These are phyloP conservation scores for Suhomyces faveliae DNA, from an alignment of 805 yeast species.

Conservation along the genomic window DNA sequence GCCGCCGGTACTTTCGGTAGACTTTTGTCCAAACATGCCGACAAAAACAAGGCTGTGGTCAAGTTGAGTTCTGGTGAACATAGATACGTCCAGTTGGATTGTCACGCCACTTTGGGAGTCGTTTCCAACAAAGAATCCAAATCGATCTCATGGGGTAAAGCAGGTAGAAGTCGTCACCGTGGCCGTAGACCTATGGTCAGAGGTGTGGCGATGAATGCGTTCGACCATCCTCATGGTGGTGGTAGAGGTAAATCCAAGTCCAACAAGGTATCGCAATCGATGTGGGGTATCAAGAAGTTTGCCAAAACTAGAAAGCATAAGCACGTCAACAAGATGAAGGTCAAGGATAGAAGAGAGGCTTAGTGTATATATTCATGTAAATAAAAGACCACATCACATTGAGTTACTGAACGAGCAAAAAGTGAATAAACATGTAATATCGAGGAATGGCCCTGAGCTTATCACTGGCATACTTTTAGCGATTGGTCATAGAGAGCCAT, in stretches of 20 bases:
- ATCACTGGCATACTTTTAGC: background rate
- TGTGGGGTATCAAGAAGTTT: constrained; percentile 96
- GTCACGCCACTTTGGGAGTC: constrained; percentile 91
- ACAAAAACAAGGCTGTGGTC: constrained; percentile 68
- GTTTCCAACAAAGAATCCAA: constrained; percentile 93
- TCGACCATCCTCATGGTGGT: constrained; percentile 99
- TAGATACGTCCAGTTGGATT: constrained; percentile 78
- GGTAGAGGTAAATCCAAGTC: constrained; percentile 99
- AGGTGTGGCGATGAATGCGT: constrained; percentile 97
- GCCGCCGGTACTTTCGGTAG: constrained; percentile 96
- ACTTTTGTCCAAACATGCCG: constrained; percentile 73
- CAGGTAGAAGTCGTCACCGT: constrained; percentile 89
- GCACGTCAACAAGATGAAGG: constrained; percentile 77
- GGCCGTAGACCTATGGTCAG: constrained; percentile 95
- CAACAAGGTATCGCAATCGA: constrained; percentile 88
- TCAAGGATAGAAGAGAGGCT: constrained; percentile 78
- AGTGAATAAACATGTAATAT: no score
- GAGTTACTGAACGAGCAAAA: no score
- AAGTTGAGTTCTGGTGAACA: constrained; percentile 91
- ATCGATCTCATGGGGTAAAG: constrained; percentile 88
- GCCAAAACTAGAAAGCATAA: constrained; percentile 93
- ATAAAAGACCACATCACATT: constrained; percentile 1
- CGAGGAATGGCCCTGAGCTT: no score
- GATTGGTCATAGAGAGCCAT: background rate
- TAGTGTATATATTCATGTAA: constrained; percentile 10